Evolutionary conservation across 2,329 filamentous ascomycete genomes (phyloP).

Genomic region (Aureobasidium melanogenum): DNA sequence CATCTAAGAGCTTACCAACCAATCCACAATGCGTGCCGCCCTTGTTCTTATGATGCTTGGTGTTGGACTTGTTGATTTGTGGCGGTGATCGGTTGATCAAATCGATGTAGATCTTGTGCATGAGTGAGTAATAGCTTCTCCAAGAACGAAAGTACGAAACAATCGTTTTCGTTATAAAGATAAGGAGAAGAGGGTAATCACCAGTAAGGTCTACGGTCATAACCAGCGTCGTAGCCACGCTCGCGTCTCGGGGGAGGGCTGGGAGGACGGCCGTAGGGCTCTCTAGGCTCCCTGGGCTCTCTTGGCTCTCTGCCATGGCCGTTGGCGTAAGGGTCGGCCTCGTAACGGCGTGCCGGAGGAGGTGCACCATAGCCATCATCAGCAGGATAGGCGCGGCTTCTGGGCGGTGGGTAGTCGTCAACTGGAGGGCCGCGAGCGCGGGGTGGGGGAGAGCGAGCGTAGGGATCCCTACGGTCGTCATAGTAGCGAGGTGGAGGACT

Average conservation of each 20-base stretch:
- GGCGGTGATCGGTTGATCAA: not conserved
- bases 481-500: slow-evolving; percentile 71
- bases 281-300: slow-evolving; percentile 41
- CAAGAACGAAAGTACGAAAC: not conserved
- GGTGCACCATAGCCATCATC: slow-evolving; percentile 62
- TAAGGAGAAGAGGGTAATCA: slow-evolving; percentile 17
- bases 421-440: slow-evolving; percentile 64
- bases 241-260: slow-evolving; percentile 37
- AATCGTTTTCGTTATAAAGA: not conserved
- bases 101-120: slow-evolving; percentile 6
- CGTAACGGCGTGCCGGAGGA: slow-evolving; percentile 44
- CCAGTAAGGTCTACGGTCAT: slow-evolving; percentile 47
- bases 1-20: not conserved
- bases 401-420: slow-evolving; percentile 63
- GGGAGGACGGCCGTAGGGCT: slow-evolving; percentile 37
- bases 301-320: slow-evolving; percentile 45
- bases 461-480: slow-evolving; percentile 70
- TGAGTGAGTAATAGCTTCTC: not conserved
- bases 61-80: not conserved
- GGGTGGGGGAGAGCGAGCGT: slow-evolving; percentile 49
- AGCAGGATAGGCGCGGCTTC: slow-evolving; percentile 50
- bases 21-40: not conserved
- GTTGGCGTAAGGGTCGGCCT: slow-evolving; percentile 52
- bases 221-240: slow-evolving; percentile 26
- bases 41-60: not conserved